Evolutionary conservation across 2,329 filamentous ascomycete species (phyloP), one percentile per base, ranked within the genome.

Genomic region (Fusarium albosuccineum): DNA sequence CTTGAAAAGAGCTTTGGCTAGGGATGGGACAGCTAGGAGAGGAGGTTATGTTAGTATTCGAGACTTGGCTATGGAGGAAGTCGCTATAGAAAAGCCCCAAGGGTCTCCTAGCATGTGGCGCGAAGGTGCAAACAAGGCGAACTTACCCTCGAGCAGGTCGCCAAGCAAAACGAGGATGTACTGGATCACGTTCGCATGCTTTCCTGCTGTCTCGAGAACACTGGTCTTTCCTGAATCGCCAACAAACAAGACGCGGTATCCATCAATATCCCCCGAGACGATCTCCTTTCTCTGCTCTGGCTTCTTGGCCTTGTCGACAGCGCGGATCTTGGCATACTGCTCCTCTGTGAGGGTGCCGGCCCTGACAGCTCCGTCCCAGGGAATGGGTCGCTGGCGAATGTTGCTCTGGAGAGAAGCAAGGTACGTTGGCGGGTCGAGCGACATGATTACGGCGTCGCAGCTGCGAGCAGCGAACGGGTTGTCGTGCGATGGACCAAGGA

Each of bases 361-460:
- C 79, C 96, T 89, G 71, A 97, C 93, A 74, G 95, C 94, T 74
- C 95, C 95, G 81, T 98, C 95, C 96, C 96, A 99, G 60, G 95
- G 94, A 81, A 99, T 97, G 70, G 94, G 94, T 72, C 96, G 89
- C 77, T 93, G 92, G 77, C 96, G 93, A 79, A 98, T 97, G 85
- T 98, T 98, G 88, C 93, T 97, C 84, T 97, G 94, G 72, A 97
- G 87, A 72, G 93, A 95, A 77, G 83, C 82, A 60, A 89, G 89
- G 81, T 97, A 97, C 62, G 92, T 92, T 62, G 94, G 94, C 72
- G 93, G 92, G 78, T 97, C 94, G 80, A 97, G 88, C 78, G 94
- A 95, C 94, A 97, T 97, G 72, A 55, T 75, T 74, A 66, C 65
- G 65, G 70, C 60, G 73, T 74, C 72, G 73, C 71, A 56, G 71